phyloP scores from a whole-genome alignment of 345 rosid species.

The Clausena lansium region DNA sequence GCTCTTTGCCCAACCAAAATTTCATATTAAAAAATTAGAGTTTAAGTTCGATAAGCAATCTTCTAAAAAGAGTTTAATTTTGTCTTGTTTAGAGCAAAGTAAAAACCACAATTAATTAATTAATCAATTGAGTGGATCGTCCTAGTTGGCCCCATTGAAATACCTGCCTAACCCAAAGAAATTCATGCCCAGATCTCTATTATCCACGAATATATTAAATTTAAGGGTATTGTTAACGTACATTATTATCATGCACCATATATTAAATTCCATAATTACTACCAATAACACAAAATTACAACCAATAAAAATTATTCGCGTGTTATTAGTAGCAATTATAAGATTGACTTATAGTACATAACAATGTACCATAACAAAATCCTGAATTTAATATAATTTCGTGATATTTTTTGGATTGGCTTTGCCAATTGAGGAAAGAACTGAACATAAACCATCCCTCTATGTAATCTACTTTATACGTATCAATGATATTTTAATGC shows the following conservation, averaged over 20 bases:
- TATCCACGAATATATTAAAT: not conserved
- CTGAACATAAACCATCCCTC: not conserved
- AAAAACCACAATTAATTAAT: not conserved
- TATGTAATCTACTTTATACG: not conserved
- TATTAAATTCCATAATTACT: no score
- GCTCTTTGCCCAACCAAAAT: no score
- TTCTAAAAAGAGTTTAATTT: not conserved
- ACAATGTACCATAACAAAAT: no score
- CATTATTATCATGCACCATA: no score
- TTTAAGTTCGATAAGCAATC: not conserved
- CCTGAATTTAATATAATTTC: not conserved
- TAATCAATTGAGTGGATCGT: not conserved
- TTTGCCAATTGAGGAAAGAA: constrained; percentile 4
- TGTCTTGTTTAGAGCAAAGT: not conserved
- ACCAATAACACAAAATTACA: no score
- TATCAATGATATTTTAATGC: not conserved
- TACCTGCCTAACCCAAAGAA: constrained; percentile 1
- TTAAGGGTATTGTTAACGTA: not conserved
- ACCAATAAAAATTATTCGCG: no score
- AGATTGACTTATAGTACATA: no score
- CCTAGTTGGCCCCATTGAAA: not conserved
- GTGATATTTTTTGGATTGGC: not conserved
- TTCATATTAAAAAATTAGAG: no score
- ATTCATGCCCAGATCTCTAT: constrained; percentile 15
- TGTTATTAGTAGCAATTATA: no score